phyloP scores from a whole-genome alignment of 768 basidiomycete species.

The Boletus rufocinnamomeus region DNA sequence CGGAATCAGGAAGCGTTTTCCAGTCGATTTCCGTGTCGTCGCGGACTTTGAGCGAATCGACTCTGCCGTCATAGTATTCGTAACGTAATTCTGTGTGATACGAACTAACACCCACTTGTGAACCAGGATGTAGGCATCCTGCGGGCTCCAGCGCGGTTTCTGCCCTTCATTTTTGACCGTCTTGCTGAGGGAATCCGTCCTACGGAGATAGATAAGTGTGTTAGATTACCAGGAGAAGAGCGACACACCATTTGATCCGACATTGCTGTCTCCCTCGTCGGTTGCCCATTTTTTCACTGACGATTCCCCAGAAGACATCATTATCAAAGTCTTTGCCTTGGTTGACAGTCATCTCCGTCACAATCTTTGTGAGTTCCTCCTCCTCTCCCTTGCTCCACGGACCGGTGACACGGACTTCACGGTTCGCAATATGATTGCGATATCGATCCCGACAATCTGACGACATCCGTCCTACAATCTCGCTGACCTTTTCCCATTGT shows the following conservation, averaged over 20 bases:
- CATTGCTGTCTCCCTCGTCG: conserved; percentile 80
- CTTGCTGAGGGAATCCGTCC: conserved; percentile 77
- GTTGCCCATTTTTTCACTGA: conserved; percentile 76
- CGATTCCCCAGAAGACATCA: conserved; percentile 82
- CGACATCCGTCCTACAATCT: conserved; percentile 69
- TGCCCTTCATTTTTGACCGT: conserved; percentile 71
- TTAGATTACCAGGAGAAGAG: neutral
- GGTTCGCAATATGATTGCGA: conserved; percentile 76
- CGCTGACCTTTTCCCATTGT: conserved; percentile 79
- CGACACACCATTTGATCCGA: conserved; percentile 78
- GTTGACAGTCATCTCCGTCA: conserved; percentile 70
- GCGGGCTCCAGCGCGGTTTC: conserved; percentile 70
- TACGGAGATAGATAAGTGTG: conserved; percentile 28
- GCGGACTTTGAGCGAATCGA: conserved; percentile 70
- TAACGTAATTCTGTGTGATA: neutral
- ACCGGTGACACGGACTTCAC: conserved; percentile 64
- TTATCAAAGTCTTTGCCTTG: conserved; percentile 74
- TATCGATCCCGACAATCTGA: conserved; percentile 85
- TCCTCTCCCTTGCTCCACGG: conserved; percentile 82
- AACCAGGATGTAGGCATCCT: conserved; percentile 78
- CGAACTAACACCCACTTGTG: conserved; percentile 56
- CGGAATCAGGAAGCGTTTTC: conserved; percentile 70
- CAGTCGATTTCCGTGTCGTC: conserved; percentile 87
- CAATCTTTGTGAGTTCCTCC: conserved; percentile 69
- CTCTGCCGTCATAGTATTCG: conserved; percentile 40